A percentile compares a stretch with the other conserved stretches of the same genome.
phyloP scores from a whole-genome alignment of 208 protist genomes.

The Sergeia podlipaevii region DNA sequence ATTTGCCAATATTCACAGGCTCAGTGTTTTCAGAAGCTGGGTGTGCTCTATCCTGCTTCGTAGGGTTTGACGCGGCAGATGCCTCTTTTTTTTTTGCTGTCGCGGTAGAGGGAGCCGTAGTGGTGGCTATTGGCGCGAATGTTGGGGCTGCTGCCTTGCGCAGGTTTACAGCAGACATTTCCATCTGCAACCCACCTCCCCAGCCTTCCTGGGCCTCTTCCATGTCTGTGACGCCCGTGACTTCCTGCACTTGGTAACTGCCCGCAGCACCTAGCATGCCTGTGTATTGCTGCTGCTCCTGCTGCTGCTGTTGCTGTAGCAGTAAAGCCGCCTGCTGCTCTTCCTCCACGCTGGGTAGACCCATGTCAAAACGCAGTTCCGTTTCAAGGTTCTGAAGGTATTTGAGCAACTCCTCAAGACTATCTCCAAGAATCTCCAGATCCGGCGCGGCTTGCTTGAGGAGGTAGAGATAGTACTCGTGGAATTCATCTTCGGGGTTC shows the following conservation, averaged over 20 bases:
- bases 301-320: background rate
- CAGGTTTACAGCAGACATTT: conserved; percentile 51
- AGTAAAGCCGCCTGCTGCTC: conserved; percentile 1
- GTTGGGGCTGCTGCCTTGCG: conserved; percentile 27
- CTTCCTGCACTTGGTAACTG: conserved; percentile 11
- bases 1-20: no score
- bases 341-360: conserved; percentile 17
- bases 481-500: conserved; percentile 77
- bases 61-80: no score
- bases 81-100: no score
- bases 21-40: no score
- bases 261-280: background rate
- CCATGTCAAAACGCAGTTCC: conserved; percentile 60
- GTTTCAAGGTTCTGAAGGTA: conserved; percentile 66
- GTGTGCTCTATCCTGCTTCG: no score
- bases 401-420: conserved; percentile 72
- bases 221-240: conserved; percentile 23
- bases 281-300: background rate
- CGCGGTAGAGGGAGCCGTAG: background rate
- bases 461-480: conserved; percentile 87
- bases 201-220: conserved; percentile 31
- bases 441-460: conserved; percentile 68
- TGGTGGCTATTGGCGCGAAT: conserved; percentile 7
- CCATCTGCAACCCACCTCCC: conserved; percentile 63
- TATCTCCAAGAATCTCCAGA: conserved; percentile 81